Evolutionary conservation across 2,329 filamentous ascomycete species (phyloP), one percentile per base, ranked within the genome.

Genomic region (Ophiobolus disseminans): DNA sequence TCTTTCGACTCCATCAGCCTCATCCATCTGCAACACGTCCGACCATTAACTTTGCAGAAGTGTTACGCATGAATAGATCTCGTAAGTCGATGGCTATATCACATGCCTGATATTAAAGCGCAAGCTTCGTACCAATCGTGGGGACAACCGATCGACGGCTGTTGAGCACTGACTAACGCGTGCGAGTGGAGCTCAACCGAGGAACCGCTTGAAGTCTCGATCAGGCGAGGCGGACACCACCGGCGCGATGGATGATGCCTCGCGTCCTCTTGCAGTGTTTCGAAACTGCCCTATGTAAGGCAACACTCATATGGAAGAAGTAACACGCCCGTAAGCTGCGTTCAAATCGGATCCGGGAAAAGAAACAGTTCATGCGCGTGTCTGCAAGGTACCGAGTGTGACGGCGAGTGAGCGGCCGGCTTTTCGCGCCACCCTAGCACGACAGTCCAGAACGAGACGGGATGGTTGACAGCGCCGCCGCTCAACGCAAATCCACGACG

Each of bases 201-300:
- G 28, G 20, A 28, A 23, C 25, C 40, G 40, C 41, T 21, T 43
- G 16, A 44, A 34, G 54, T 49, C 36, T 48, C 50, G 54, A 54
- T 50, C 48, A 36, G 42, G 53, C 47, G 39, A 46, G 41, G 53
- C 46, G 21, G 48, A 45, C 45, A 37, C 39, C 10, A 23, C 37
- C 17, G 22, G 21, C 25, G n/a, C n/a, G n/a, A 14, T 32, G 9
- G 30, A 32, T 32, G 28, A 28, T 14, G 19, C 52, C 40, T 53
- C 35, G 43, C 34, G 43, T 40, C 28, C 31, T 30, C 43, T 40
- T 49, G 40, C 16, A n/a, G 16, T 32, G 47, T 45, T 53, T 48
- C 45, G 54, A 60, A 60, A 56, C 54, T 17, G 30, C 25, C 13
- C 38, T 40, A 44, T 25, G 48, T 43, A 45, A 48, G 31, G 37